Evolutionary conservation across 257 asterid genomes (phyloP).

Genomic region (Asclepias syriaca): DNA sequence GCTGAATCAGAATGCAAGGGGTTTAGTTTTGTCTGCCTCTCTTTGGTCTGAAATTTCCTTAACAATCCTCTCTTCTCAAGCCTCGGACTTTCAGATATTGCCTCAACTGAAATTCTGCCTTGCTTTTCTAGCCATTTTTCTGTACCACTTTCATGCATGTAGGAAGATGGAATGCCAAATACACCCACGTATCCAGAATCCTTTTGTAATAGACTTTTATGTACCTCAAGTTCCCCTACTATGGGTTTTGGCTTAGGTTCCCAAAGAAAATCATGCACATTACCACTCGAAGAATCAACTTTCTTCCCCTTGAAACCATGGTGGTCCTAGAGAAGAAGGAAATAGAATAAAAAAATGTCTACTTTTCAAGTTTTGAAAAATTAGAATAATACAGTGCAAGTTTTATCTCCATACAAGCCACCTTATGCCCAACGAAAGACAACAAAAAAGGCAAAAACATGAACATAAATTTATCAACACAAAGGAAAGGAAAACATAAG

Average conservation of each 20-base stretch:
- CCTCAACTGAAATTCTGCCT: neutral
- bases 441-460: no score
- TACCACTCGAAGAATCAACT: neutral
- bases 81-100: neutral
- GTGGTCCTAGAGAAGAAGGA: neutral
- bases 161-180: neutral
- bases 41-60: neutral
- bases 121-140: neutral
- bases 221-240: neutral
- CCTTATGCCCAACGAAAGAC: neutral
- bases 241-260: neutral
- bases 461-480: neutral
- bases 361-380: neutral
- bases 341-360: neutral
- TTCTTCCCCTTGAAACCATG: neutral
- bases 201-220: neutral
- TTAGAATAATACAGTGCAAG: neutral
- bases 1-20: neutral
- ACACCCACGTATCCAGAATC: neutral
- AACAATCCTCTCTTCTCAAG: constrained; percentile 5
- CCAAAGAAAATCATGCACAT: constrained; percentile 5
- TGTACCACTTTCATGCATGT: neutral
- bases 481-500: neutral
- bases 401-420: neutral
- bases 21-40: constrained; percentile 1